Conservation (phyloP, 2,329 filamentous ascomycete genomes). For the Ophiostoma australiae region DNA sequence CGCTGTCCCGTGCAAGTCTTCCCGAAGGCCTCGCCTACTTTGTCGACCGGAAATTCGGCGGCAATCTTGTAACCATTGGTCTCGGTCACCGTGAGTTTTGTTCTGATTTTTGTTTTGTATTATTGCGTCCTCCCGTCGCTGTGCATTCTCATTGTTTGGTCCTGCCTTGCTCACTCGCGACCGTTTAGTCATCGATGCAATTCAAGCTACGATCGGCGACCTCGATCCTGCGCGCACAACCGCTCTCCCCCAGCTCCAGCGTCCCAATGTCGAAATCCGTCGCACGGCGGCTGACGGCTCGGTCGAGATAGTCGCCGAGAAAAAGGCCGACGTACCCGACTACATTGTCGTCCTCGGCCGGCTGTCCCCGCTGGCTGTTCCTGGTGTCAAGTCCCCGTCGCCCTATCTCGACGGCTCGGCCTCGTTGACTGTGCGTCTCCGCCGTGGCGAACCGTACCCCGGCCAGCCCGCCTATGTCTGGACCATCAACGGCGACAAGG, state of each 20-base stretch:
- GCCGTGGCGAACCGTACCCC: constrained; percentile 46
- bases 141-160: neutral
- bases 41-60: neutral
- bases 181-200: neutral
- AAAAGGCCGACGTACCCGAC: neutral
- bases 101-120: neutral
- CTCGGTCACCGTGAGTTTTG: neutral
- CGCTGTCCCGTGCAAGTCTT: constrained; percentile 30
- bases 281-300: neutral
- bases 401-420: constrained; percentile 30
- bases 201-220: neutral
- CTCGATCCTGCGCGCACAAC: neutral
- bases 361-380: neutral
- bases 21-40: neutral
- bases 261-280: neutral
- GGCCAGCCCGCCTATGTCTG: constrained; percentile 44
- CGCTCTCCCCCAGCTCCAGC: neutral
- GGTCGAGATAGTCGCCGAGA: neutral
- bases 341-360: neutral
- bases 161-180: neutral
- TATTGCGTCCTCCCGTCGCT: neutral
- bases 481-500: constrained; percentile 49
- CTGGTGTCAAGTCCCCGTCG: neutral
- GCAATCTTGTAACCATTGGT: neutral
- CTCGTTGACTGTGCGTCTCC: constrained; percentile 42